These are phyloP conservation scores for Coemansia sp. DNA, from an alignment of 371 early-diverging fungal species.

Conservation along the genomic window DNA sequence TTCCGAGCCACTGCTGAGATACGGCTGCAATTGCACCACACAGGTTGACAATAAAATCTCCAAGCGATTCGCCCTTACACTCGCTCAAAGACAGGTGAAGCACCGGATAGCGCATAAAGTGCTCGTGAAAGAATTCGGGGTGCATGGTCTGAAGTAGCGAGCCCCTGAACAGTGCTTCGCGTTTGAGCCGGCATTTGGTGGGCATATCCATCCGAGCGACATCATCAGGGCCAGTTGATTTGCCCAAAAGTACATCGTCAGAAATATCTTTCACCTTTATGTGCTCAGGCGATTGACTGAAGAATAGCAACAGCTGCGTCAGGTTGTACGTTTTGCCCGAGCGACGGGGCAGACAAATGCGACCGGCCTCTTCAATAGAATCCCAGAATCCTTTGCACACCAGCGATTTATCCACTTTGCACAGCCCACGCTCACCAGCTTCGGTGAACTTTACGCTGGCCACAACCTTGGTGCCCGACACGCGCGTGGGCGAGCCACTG, in stretches of 20 bases:
- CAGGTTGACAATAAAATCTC: constrained; percentile 4
- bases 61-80: constrained; percentile 12
- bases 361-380: constrained; percentile 1
- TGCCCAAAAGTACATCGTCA: not conserved
- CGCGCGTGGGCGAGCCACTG: constrained; percentile 38
- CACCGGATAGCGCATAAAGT: constrained; percentile 40
- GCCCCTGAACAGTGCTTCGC: constrained; percentile 20
- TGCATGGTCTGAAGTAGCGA: constrained; percentile 25
- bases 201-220: constrained; percentile 8
- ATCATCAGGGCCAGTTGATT: not conserved
- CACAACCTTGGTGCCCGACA: constrained; percentile 37
- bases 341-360: constrained; percentile 34
- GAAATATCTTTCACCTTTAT: constrained; percentile 4
- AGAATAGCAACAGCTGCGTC: constrained; percentile 37
- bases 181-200: constrained; percentile 25
- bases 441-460: constrained; percentile 24
- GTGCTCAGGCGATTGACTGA: constrained; percentile 20
- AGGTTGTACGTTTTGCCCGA: constrained; percentile 46
- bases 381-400: constrained; percentile 43
- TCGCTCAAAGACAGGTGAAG: constrained; percentile 23
- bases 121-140: constrained; percentile 18
- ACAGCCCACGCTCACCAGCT: constrained; percentile 1
- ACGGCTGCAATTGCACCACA: not conserved
- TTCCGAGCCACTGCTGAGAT: not conserved
- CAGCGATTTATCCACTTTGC: constrained; percentile 43